These are phyloP conservation scores for Phialemoniopsis sp. DNA, from an alignment of 2,329 filamentous ascomycete species.

Conservation along the genomic window DNA sequence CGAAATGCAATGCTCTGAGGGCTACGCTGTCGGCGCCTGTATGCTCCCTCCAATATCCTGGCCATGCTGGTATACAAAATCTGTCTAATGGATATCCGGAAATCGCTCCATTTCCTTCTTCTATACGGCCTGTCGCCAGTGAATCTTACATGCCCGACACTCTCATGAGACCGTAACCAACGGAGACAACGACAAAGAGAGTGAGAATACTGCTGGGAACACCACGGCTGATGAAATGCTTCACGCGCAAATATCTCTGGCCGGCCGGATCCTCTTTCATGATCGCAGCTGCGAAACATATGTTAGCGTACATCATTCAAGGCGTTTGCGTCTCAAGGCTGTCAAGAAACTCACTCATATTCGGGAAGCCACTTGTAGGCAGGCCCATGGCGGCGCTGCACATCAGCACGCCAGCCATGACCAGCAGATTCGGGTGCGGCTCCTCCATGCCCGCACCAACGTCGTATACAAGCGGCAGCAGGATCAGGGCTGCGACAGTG, in stretches of 20 bases:
- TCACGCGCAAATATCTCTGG: slow-evolving; percentile 85
- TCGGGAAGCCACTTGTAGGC: slow-evolving; percentile 94
- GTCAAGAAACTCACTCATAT: slow-evolving; percentile 94
- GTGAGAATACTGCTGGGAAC: slow-evolving; percentile 82
- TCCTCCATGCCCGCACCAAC: slow-evolving; percentile 83
- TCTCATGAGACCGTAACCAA: slow-evolving; percentile 90
- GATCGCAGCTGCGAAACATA: slow-evolving; percentile 67
- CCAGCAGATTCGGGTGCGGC: slow-evolving; percentile 88
- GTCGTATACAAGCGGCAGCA: slow-evolving; percentile 83
- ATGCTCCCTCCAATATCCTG: too few relatives aligned
- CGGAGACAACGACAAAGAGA: slow-evolving; percentile 75
- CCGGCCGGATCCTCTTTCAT: slow-evolving; percentile 98
- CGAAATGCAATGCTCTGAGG: too few relatives aligned
- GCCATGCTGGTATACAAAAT: too few relatives aligned
- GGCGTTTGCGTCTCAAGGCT: too few relatives aligned
- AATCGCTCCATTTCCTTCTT: too few relatives aligned
- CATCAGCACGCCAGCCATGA: slow-evolving; percentile 95
- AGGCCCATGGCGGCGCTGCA: slow-evolving; percentile 96
- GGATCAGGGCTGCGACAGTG: slow-evolving; percentile 92
- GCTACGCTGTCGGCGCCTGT: too few relatives aligned
- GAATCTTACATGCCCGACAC: slow-evolving; percentile 38
- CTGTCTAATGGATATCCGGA: too few relatives aligned
- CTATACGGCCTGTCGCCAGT: too few relatives aligned
- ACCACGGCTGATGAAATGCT: slow-evolving; percentile 92
- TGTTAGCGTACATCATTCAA: slow-evolving; percentile 5